phyloP scores from a whole-genome alignment of 768 basidiomycete genomes.

The Naematelia encephala region DNA sequence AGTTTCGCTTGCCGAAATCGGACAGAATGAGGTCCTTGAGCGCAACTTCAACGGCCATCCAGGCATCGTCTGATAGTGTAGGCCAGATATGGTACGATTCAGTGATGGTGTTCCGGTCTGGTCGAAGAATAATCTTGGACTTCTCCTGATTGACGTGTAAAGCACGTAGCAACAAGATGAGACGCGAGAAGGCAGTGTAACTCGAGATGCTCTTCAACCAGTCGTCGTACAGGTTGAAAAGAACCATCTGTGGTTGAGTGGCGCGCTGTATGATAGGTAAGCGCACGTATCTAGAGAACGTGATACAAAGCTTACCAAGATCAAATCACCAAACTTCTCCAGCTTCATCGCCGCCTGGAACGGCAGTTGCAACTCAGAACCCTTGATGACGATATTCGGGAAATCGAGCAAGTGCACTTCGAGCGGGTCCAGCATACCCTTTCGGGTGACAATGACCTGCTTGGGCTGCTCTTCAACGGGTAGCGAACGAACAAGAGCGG shows the following conservation, averaged over 20 bases:
- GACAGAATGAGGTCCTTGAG: slow-evolving; percentile 90
- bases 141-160: slow-evolving; percentile 99
- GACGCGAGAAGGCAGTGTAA: slow-evolving; percentile 96
- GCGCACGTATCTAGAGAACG: background rate
- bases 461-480: slow-evolving; percentile 99
- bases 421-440: slow-evolving; percentile 93
- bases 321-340: slow-evolving; percentile 99
- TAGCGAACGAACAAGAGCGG: slow-evolving; percentile 89
- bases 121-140: slow-evolving; percentile 95
- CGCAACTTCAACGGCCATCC: slow-evolving; percentile 99
- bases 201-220: slow-evolving; percentile 99
- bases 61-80: slow-evolving; percentile 84
- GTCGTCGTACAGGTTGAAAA: slow-evolving; percentile 98
- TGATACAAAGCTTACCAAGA: slow-evolving; percentile 55
- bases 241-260: slow-evolving; percentile 97
- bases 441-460: slow-evolving; percentile 98
- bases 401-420: slow-evolving; percentile 99
- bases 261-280: slow-evolving; percentile 59
- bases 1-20: slow-evolving; percentile 99
- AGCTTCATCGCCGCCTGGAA: slow-evolving; percentile 99
- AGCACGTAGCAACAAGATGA: slow-evolving; percentile 93
- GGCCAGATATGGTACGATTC: slow-evolving; percentile 92
- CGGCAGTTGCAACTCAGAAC: slow-evolving; percentile 92
- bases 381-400: slow-evolving; percentile 99
- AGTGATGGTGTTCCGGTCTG: slow-evolving; percentile 94